phyloP scores from a whole-genome alignment of 2,329 filamentous ascomycete genomes.

The Lecanicillium sp. region DNA sequence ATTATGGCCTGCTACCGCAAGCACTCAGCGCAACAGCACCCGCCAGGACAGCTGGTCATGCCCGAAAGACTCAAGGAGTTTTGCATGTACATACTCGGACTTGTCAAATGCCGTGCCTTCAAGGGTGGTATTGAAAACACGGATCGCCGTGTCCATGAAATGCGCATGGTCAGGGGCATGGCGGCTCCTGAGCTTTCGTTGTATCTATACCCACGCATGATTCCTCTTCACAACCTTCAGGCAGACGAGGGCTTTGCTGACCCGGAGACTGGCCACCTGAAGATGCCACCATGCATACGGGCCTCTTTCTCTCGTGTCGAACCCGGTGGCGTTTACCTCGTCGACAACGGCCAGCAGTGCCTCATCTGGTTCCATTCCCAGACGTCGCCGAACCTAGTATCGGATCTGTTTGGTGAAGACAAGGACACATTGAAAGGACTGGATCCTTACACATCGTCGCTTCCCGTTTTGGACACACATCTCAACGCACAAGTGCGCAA shows the following conservation, averaged over 20 bases:
- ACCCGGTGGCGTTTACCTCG: constrained; percentile 85
- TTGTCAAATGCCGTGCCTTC: constrained; percentile 86
- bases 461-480: constrained; percentile 84
- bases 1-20: constrained; percentile 88
- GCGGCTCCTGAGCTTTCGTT: constrained; percentile 77
- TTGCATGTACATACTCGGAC: constrained; percentile 86
- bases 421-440: constrained; percentile 61
- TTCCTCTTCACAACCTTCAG: constrained; percentile 82
- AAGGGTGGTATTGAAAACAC: constrained; percentile 88
- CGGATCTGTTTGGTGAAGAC: constrained; percentile 80
- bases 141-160: constrained; percentile 83
- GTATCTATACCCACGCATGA: constrained; percentile 92
- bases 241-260: constrained; percentile 90
- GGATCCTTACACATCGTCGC: constrained; percentile 69
- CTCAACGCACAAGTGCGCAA: constrained; percentile 94
- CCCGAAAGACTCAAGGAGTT: constrained; percentile 95
- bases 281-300: constrained; percentile 71
- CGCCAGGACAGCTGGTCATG: constrained; percentile 86
- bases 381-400: constrained; percentile 83
- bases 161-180: constrained; percentile 84
- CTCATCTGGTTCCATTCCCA: constrained; percentile 88
- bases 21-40: constrained; percentile 77
- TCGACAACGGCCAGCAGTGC: constrained; percentile 90
- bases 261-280: constrained; percentile 71
- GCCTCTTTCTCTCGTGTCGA: constrained; percentile 84